Base-by-base conservation (phyloP, 768 basidiomycete species). In the Leccinum imitatum region DNA sequence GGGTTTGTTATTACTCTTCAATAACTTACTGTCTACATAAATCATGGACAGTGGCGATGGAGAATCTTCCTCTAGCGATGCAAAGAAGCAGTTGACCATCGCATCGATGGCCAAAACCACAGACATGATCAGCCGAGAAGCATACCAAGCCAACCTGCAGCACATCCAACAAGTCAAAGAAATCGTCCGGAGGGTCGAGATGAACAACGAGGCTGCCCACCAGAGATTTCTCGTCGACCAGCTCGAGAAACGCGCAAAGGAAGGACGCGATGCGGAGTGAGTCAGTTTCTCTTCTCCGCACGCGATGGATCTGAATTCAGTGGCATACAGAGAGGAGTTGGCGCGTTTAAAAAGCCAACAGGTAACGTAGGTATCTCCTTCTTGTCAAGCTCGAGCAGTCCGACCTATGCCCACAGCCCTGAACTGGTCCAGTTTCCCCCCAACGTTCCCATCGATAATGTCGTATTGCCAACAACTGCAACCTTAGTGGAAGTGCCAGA, bases 191-290 rank as follows among this genome's bases (percentile, higher is more conserved):
- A 64, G 9, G 21, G 72, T 75, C 39, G 77, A 79, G 65, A 59
- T 59, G 31, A 69, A 75, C 61, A 82, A 83, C 56, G 79, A 82
- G 48, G 63, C 68, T 1, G 82, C 77, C 3, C 72, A 75, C 55
- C 66, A 71, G 56, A 74, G 76, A 23, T 77, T 66, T 60, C 57
- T 72, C 35, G 58, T 73, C 53, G 64, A 67, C 56, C 72, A 80
- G 52, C 67, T 80, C 25, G 57, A 73, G 60, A 65, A 69, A 61
- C 72, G 72, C 64, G 69, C 79, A 7, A 68, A 72, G 41, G 78
- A 78, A 19, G 84, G 83, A 2, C 73, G 77, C 19, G 70, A 78
- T 56, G 84, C 83, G 41, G 73, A 77, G 83, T 78, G 58, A 61
- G 78, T 69, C 19, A 50, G 4, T 56, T n/a, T 10, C 7, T 27